Percentiles rank a stretch among this genome's conserved stretches.
Conservation (phyloP, 306 rosid species). For the Rosa multiflora region DNA sequence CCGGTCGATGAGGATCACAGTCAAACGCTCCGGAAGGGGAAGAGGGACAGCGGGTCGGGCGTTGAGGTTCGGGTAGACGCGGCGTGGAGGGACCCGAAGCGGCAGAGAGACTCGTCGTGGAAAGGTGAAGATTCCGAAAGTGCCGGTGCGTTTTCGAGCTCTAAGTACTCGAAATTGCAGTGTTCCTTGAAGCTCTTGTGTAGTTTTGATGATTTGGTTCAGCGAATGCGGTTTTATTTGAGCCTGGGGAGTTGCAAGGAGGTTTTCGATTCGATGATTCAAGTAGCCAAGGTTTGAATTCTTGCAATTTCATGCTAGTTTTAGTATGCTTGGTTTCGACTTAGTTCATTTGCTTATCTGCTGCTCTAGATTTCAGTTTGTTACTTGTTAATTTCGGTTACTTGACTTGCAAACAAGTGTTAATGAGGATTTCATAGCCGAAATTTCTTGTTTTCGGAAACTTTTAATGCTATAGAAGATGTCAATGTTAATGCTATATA, state of each 20-base stretch:
- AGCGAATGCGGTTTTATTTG: slow-evolving; percentile 67
- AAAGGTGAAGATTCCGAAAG: slow-evolving; percentile 21
- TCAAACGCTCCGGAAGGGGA: slow-evolving; percentile 48
- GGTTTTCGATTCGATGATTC: slow-evolving; percentile 61
- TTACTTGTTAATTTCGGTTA: background rate
- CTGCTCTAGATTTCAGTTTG: background rate
- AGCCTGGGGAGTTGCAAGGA: slow-evolving; percentile 60
- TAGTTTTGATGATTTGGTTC: slow-evolving; percentile 81
- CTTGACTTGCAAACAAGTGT: background rate
- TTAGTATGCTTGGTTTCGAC: background rate
- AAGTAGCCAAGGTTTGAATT: slow-evolving; percentile 64
- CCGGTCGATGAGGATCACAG: slow-evolving; percentile 25
- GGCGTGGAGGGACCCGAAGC: slow-evolving; percentile 75
- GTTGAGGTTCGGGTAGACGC: slow-evolving; percentile 54
- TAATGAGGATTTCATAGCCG: background rate
- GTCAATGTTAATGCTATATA: background rate
- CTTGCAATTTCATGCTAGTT: background rate
- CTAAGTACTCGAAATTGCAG: slow-evolving; percentile 39
- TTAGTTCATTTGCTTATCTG: slow-evolving; percentile 14
- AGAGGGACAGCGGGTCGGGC: slow-evolving; percentile 50
- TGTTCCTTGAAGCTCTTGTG: slow-evolving; percentile 68
- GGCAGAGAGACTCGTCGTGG: slow-evolving; percentile 57
- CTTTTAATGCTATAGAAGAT: background rate
- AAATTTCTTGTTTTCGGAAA: background rate
- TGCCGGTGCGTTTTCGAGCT: slow-evolving; percentile 37